Conservation (phyloP, 2,329 filamentous ascomycete genomes). For the Colletotrichum sp. region DNA sequence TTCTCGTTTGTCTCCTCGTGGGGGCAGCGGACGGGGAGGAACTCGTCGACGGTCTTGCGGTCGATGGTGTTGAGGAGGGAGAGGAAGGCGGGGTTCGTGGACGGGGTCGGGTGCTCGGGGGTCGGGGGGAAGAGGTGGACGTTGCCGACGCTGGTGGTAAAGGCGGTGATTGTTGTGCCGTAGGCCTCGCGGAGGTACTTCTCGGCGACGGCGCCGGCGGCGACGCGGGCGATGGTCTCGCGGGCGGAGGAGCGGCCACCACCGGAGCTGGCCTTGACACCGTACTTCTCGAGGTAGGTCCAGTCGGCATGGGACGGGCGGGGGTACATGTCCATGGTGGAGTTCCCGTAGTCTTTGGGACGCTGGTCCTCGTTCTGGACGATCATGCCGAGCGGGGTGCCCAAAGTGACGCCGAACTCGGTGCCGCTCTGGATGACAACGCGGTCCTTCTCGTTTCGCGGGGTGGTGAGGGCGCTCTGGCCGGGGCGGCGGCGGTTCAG, state of each 20-base stretch:
- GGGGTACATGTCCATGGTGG: conserved; percentile 91
- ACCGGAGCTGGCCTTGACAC: conserved; percentile 82
- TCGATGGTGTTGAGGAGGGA: conserved; percentile 74
- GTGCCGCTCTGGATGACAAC: conserved; percentile 94
- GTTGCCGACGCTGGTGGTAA: conserved; percentile 83
- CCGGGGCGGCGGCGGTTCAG: conserved; percentile 90
- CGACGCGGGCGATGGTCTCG: conserved; percentile 93
- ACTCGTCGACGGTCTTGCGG: conserved; percentile 78
- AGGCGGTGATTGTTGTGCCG: conserved; percentile 89
- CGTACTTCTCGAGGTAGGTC: conserved; percentile 98
- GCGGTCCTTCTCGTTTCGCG: conserved; percentile 88
- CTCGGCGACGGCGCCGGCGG: conserved; percentile 90
- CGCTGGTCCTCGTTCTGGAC: conserved; percentile 93
- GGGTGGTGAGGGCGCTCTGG: conserved; percentile 88
- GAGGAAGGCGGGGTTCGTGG: conserved; percentile 81
- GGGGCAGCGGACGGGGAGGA: conserved; percentile 88
- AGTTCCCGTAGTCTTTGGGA: conserved; percentile 87
- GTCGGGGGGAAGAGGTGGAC: conserved; percentile 79
- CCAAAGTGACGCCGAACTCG: conserved; percentile 87
- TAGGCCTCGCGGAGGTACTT: conserved; percentile 85
- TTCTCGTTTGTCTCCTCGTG: conserved; percentile 64
- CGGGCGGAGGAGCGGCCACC: conserved; percentile 91
- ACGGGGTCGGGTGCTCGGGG: conserved; percentile 67
- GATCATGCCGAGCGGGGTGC: conserved; percentile 86
- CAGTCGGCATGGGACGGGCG: conserved; percentile 93